Percentiles rank a stretch among this genome's conserved stretches.
Conservation (phyloP, 345 rosid genomes). For the Crucihimalaya himalaica region DNA sequence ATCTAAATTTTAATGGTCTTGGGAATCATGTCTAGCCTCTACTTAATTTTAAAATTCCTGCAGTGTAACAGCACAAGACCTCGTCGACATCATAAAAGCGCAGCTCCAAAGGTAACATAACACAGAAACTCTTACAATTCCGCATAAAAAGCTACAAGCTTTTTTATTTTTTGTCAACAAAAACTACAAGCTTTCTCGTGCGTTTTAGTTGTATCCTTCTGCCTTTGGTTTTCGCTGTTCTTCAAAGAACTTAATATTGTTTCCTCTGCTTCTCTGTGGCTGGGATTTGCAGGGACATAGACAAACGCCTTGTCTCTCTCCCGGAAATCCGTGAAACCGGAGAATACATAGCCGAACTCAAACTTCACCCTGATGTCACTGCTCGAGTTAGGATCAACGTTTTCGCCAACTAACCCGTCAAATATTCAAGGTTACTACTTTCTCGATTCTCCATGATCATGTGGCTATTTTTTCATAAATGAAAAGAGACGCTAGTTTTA, state of each 20-base stretch:
- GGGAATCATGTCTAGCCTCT: constrained; percentile 13
- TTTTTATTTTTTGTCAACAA: no score
- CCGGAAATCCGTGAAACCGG: constrained; percentile 96
- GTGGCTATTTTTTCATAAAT: not conserved
- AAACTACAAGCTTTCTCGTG: not conserved
- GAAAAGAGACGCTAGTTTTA: not conserved
- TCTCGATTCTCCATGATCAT: constrained; percentile 8
- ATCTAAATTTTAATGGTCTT: not conserved
- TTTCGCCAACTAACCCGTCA: constrained; percentile 58
- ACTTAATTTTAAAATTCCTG: constrained; percentile 31
- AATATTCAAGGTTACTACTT: constrained; percentile 13
- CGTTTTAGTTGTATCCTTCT: not conserved
- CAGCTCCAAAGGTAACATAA: constrained; percentile 81
- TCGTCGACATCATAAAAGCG: constrained; percentile 87
- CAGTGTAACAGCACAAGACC: constrained; percentile 96
- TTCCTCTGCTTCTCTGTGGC: constrained; percentile 4
- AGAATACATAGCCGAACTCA: constrained; percentile 84
- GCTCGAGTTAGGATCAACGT: constrained; percentile 81
- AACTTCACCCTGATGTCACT: constrained; percentile 92
- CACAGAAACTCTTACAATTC: not conserved
- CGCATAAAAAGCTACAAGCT: not conserved
- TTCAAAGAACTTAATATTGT: not conserved
- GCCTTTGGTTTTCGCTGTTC: not conserved
- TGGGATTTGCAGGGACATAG: constrained; percentile 69
- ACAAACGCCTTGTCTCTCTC: constrained; percentile 70